A percentile compares a stretch with the other conserved stretches of the same genome.
Conservation (phyloP, 768 basidiomycete species). For the Mycena haematopus region DNA sequence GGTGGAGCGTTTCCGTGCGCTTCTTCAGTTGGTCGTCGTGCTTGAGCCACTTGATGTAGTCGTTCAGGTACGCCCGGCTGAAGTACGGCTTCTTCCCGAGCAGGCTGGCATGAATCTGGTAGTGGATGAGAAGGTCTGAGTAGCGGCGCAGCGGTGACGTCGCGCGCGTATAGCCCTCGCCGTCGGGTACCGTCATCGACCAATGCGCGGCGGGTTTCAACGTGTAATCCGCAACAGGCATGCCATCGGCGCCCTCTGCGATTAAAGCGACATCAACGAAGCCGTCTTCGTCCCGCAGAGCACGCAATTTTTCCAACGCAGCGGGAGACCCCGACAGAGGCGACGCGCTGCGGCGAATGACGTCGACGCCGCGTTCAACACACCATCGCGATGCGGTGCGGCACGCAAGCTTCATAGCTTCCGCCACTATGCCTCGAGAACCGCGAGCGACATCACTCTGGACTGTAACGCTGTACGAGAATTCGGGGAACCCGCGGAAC, state of each 20-base stretch:
- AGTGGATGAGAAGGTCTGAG: conserved; percentile 82
- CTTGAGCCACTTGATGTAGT: conserved; percentile 46
- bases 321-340: conserved; percentile 40
- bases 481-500: conserved; percentile 57
- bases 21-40: conserved; percentile 43
- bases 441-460: conserved; percentile 40
- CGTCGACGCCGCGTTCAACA: conserved; percentile 61
- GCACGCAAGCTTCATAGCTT: conserved; percentile 84
- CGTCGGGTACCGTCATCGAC: conserved; percentile 68
- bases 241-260: conserved; percentile 39
- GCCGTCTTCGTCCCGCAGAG: conserved; percentile 52
- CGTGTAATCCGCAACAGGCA: conserved; percentile 48
- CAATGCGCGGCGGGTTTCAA: conserved; percentile 69
- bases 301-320: conserved; percentile 53
- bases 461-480: conserved; percentile 51
- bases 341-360: conserved; percentile 61
- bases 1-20: conserved; percentile 40
- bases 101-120: conserved; percentile 89
- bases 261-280: conserved; percentile 47
- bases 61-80: conserved; percentile 50
- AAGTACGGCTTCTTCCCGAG: conserved; percentile 55
- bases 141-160: conserved; percentile 92
- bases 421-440: conserved; percentile 67
- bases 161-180: conserved; percentile 81
- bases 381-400: conserved; percentile 78